Evolutionary conservation across 257 asterid species (phyloP).

Genomic region (Solanum chmielewskii): DNA sequence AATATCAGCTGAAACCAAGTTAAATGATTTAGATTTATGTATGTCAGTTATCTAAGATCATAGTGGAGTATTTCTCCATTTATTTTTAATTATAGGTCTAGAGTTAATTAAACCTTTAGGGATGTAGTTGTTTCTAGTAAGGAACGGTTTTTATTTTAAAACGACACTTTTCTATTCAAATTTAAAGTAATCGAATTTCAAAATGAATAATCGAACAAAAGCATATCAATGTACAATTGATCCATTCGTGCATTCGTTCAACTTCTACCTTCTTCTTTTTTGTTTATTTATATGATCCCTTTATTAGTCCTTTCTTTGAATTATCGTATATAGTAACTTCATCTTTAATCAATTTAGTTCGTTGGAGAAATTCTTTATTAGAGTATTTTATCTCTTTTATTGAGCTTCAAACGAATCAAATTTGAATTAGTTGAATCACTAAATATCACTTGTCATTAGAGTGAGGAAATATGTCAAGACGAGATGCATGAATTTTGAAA

Average conservation of each 20-base stretch:
- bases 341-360: background rate
- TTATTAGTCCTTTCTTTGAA: background rate
- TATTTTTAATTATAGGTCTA: background rate
- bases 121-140: background rate
- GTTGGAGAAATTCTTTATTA: background rate
- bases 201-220: background rate
- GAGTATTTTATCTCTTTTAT: too few species aligned
- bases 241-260: background rate
- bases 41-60: background rate
- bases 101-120: background rate
- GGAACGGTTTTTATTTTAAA: background rate
- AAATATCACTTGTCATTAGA: too few species aligned
- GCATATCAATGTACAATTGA: background rate
- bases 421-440: background rate
- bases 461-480: background rate
- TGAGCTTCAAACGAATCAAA: background rate
- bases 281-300: background rate
- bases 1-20: too few species aligned
- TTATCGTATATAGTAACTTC: background rate
- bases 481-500: background rate
- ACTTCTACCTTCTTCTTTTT: background rate
- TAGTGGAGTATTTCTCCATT: background rate
- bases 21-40: too few species aligned
- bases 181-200: background rate
- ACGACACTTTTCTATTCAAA: fast-evolving